Conservation (phyloP, 2,329 filamentous ascomycete species). For the Fulvia fulva region DNA sequence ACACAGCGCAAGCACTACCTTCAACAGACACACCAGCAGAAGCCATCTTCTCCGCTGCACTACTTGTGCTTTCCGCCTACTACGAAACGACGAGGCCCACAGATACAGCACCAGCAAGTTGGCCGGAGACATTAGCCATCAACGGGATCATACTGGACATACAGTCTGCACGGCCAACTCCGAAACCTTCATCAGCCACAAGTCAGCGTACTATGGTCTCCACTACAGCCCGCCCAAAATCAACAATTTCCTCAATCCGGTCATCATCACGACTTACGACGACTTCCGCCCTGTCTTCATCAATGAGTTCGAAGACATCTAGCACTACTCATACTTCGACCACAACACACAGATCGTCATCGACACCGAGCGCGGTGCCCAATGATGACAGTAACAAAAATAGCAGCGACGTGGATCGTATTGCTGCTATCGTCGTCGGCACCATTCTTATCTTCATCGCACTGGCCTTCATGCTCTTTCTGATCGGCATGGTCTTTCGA, state of each 20-base stretch:
- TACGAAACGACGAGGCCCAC: background rate
- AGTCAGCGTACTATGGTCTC: background rate
- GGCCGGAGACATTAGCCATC: conserved; percentile 4
- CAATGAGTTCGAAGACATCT: background rate
- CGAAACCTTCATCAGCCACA: background rate
- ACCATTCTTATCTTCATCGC: conserved; percentile 3
- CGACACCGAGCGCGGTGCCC: background rate
- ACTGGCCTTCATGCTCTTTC: background rate
- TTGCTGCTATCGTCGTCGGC: conserved; percentile 3
- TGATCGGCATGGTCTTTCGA: background rate
- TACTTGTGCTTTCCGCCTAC: background rate
- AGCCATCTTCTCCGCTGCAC: conserved; percentile 1
- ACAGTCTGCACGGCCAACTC: background rate
- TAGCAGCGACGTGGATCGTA: conserved; percentile 2
- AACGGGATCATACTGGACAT: conserved; percentile 2
- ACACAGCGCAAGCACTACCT: background rate
- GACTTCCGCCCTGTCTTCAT: background rate
- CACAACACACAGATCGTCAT: background rate
- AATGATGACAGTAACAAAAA: background rate
- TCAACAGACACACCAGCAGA: background rate
- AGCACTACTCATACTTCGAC: background rate
- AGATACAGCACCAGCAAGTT: background rate
- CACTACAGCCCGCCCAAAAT: background rate
- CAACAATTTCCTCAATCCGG: background rate
- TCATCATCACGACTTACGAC: background rate